A percentile compares a stretch with the other conserved stretches of the same genome.
Evolutionary conservation across 768 basidiomycete species (phyloP).

Genomic region (Mrakia blollopis): DNA sequence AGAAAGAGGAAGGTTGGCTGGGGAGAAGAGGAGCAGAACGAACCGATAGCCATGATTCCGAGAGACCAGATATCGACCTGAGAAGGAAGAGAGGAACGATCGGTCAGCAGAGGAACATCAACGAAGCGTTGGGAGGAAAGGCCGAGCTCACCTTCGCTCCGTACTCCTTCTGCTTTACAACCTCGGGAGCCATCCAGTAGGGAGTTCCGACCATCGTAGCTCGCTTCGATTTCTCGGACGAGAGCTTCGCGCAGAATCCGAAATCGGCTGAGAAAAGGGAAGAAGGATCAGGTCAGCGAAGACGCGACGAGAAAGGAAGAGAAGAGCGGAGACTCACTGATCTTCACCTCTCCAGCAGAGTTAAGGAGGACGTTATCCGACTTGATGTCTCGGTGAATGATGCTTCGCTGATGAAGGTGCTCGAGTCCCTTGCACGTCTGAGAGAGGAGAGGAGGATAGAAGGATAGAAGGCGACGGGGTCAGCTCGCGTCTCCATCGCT

Average conservation of each 20-base stretch:
- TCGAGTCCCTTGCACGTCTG: conserved; percentile 93
- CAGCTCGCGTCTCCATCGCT: not conserved
- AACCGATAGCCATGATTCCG: conserved; percentile 88
- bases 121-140: too few relatives aligned
- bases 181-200: conserved; percentile 99
- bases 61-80: conserved; percentile 90
- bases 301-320: not conserved
- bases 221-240: conserved; percentile 92
- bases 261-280: conserved; percentile 66
- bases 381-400: conserved; percentile 97
- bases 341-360: conserved; percentile 87
- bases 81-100: too few relatives aligned
- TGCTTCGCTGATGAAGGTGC: conserved; percentile 86
- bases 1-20: not conserved
- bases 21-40: conserved; percentile 38
- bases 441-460: not conserved
- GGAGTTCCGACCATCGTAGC: conserved; percentile 98
- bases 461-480: not conserved
- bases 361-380: conserved; percentile 94
- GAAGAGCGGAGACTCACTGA: conserved; percentile 63
- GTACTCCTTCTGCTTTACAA: conserved; percentile 94
- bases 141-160: conserved; percentile 59
- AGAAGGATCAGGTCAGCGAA: conserved; percentile 47
- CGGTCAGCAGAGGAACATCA: too few relatives aligned
- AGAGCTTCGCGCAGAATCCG: conserved; percentile 92